Conservation (phyloP, 1,284 basidiomycete genomes). For the Coriolopsis trogii region DNA sequence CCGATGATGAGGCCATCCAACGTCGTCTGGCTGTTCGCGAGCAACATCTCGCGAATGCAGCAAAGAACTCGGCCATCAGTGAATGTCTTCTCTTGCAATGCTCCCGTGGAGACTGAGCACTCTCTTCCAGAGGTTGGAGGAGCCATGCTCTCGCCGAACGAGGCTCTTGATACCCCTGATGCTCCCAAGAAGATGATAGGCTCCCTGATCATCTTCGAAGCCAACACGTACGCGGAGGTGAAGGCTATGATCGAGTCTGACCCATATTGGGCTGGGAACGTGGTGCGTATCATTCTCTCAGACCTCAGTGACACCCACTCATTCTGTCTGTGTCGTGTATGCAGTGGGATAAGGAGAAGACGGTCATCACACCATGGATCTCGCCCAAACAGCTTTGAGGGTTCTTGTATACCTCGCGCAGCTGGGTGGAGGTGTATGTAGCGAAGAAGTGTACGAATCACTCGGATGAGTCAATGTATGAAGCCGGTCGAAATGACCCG, state of each 20-base stretch:
- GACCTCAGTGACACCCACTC: neutral
- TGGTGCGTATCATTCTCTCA: conserved; percentile 23
- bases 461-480: too few species aligned
- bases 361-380: conserved; percentile 26
- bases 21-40: conserved; percentile 34
- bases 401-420: too few species aligned
- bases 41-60: conserved; percentile 31
- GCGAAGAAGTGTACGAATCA: too few species aligned
- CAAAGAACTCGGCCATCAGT: conserved; percentile 28
- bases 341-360: conserved; percentile 31
- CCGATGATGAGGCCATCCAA: conserved; percentile 32
- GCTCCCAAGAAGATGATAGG: conserved; percentile 33
- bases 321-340: neutral
- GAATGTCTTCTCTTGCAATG: neutral
- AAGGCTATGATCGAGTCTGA: conserved; percentile 29
- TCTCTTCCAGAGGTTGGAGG: conserved; percentile 29
- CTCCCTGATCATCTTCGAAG: conserved; percentile 32
- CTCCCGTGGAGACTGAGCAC: neutral
- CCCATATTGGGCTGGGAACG: conserved; percentile 27
- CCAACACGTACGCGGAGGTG: conserved; percentile 30
- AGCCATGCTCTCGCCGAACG: conserved; percentile 31
- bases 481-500: too few species aligned
- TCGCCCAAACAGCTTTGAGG: conserved; percentile 13
- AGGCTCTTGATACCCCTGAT: conserved; percentile 26
- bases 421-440: too few species aligned